Evolutionary conservation across 805 yeast genomes (phyloP).

Genomic region (Metschnikowia lachancei): DNA sequence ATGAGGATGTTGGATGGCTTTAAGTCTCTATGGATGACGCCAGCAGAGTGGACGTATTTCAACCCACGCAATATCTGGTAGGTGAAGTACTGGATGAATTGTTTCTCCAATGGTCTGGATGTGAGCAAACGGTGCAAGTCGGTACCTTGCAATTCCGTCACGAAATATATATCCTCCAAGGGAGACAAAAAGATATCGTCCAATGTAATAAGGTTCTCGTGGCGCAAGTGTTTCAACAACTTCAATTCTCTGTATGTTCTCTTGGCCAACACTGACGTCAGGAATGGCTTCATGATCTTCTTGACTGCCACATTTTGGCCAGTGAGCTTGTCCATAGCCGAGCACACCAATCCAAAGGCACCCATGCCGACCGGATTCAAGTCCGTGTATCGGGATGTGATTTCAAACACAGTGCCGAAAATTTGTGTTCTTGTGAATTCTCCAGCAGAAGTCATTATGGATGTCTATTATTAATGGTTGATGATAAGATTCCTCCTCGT

Average conservation of each 20-base stretch:
- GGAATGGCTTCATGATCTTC: constrained; percentile 96
- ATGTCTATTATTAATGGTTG: not conserved
- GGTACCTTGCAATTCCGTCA: constrained; percentile 95
- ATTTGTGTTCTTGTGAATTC: constrained; percentile 76
- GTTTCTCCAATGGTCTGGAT: constrained; percentile 91
- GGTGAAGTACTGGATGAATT: constrained; percentile 92
- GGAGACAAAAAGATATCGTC: constrained; percentile 53
- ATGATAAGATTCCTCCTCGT: not conserved
- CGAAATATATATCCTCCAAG: constrained; percentile 91
- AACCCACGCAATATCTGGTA: constrained; percentile 91
- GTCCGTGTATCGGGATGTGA: constrained; percentile 84
- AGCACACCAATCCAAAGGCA: constrained; percentile 96
- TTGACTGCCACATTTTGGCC: constrained; percentile 94
- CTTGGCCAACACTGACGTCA: constrained; percentile 91
- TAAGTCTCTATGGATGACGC: constrained; percentile 85
- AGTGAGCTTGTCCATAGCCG: constrained; percentile 89
- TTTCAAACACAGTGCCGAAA: constrained; percentile 93
- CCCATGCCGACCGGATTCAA: constrained; percentile 99
- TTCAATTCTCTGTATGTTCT: constrained; percentile 95
- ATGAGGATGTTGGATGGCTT: constrained; percentile 82
- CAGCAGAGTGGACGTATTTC: constrained; percentile 88
- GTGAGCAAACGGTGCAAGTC: constrained; percentile 89
- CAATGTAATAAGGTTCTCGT: constrained; percentile 84
- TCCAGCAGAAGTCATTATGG: constrained; percentile 41
- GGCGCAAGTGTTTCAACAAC: constrained; percentile 86